Percentiles rank a stretch among this genome's conserved stretches.
Conservation (phyloP, 805 yeast genomes). For the Teunomyces aglyptinius region DNA sequence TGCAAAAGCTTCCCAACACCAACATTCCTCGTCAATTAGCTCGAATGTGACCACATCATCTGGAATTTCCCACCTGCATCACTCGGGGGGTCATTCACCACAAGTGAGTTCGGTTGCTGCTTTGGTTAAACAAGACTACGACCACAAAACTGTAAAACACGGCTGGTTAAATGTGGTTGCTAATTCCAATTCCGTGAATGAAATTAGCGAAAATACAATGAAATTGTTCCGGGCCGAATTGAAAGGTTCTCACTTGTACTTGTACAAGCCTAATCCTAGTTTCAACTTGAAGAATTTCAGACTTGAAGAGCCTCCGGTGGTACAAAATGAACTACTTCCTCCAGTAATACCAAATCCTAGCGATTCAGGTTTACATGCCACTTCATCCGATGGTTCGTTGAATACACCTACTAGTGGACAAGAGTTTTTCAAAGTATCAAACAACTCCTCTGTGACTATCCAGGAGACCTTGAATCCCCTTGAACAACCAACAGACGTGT, state of each 20-base stretch:
- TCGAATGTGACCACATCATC: conserved; percentile 6
- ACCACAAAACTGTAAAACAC: conserved; percentile 26
- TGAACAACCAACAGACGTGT: not conserved
- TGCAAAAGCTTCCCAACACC: not conserved
- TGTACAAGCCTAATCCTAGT: conserved; percentile 58
- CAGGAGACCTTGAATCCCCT: conserved; percentile 5
- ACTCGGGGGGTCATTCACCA: conserved; percentile 1
- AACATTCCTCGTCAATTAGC: conserved; percentile 6
- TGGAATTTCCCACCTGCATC: not conserved
- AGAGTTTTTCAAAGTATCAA: conserved; percentile 15
- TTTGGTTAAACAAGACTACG: conserved; percentile 32
- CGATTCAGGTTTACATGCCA: conserved; percentile 1
- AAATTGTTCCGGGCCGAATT: conserved; percentile 63
- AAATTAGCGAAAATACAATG: conserved; percentile 35
- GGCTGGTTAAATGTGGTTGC: conserved; percentile 40
- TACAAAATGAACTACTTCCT: conserved; percentile 1
- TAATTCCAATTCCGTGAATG: conserved; percentile 30
- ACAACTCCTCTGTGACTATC: conserved; percentile 15
- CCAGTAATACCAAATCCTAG: conserved; percentile 1
- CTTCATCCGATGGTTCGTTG: not conserved
- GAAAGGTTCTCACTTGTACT: conserved; percentile 61
- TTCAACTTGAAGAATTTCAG: conserved; percentile 38
- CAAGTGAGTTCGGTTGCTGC: conserved; percentile 13
- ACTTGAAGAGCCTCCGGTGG: conserved; percentile 9
- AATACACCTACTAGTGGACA: conserved; percentile 6